A percentile compares a stretch with the other conserved stretches of the same genome.
Conservation (phyloP, 257 asterid species). For the Solanum ahanhuiri region DNA sequence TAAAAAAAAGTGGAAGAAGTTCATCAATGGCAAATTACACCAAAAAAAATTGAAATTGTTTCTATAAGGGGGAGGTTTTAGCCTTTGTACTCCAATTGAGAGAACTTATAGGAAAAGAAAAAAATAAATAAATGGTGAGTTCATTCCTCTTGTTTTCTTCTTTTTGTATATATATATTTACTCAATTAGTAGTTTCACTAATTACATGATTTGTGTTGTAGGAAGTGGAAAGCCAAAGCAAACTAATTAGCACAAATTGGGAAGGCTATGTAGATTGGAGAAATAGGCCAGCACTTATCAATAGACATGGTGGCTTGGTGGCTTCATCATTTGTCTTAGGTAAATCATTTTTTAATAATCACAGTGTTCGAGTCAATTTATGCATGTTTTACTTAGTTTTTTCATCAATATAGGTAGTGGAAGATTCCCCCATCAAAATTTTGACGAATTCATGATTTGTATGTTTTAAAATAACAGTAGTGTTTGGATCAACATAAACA, state of each 20-base stretch:
- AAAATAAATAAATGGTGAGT: slow-evolving; percentile 14
- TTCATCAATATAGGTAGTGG: not conserved
- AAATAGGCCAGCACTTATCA: slow-evolving; percentile 56
- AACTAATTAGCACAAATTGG: slow-evolving; percentile 28
- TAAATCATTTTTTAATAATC: not conserved
- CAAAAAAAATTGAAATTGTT: not conserved
- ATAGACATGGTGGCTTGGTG: slow-evolving; percentile 76
- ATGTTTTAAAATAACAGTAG: not conserved
- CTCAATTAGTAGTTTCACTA: not conserved
- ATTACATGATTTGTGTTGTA: slow-evolving; percentile 4
- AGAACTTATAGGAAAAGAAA: not conserved
- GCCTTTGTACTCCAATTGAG: not conserved
- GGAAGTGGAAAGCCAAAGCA: slow-evolving; percentile 50
- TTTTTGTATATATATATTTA: not conserved
- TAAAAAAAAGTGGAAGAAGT: not conserved
- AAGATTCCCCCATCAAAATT: not conserved
- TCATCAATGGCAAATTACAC: not conserved
- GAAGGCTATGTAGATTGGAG: slow-evolving; percentile 83
- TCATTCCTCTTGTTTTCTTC: not conserved
- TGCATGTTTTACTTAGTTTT: too few relatives aligned
- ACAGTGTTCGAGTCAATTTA: not conserved
- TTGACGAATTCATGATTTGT: not conserved
- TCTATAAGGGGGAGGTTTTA: not conserved
- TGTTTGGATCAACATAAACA: not conserved
- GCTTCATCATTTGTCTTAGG: slow-evolving; percentile 88